phyloP scores from a whole-genome alignment of 1,139 yeast species.

The Geotrichum siamense region DNA sequence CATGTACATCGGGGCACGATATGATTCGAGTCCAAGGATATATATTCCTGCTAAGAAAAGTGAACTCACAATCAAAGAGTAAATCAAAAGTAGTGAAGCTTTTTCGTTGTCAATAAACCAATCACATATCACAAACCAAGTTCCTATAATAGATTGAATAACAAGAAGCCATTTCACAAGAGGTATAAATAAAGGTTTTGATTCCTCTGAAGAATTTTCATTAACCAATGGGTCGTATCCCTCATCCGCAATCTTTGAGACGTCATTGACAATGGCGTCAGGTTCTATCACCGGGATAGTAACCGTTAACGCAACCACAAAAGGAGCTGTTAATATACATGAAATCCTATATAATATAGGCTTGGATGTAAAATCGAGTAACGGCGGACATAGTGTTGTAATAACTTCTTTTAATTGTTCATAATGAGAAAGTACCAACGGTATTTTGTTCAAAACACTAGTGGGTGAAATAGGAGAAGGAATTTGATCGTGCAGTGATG shows the following conservation, averaged over 20 bases:
- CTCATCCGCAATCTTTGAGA: not conserved
- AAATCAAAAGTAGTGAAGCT: not conserved
- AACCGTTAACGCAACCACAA: conserved; percentile 40
- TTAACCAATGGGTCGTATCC: not conserved
- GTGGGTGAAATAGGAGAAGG: not conserved
- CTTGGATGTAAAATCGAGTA: conserved; percentile 22
- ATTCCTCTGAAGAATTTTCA: not conserved
- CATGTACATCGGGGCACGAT: conserved; percentile 13
- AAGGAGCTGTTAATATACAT: conserved; percentile 40
- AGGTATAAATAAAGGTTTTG: conserved; percentile 5
- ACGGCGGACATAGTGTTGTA: conserved; percentile 9
- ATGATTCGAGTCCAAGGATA: conserved; percentile 9
- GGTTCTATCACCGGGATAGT: conserved; percentile 45
- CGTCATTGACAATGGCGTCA: conserved; percentile 19
- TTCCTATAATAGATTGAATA: conserved; percentile 12
- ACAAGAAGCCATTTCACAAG: conserved; percentile 12
- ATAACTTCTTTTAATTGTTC: not conserved
- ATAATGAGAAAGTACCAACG: conserved; percentile 1
- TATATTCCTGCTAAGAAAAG: conserved; percentile 1
- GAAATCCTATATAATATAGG: conserved; percentile 26
- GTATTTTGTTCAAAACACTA: not conserved
- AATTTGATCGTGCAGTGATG: no score
- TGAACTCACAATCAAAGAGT: not conserved
- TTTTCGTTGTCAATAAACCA: conserved; percentile 6
- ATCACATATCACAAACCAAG: conserved; percentile 12